phyloP scores from a whole-genome alignment of 176 grass and related monocot genomes.

The Aegilops tauschii region DNA sequence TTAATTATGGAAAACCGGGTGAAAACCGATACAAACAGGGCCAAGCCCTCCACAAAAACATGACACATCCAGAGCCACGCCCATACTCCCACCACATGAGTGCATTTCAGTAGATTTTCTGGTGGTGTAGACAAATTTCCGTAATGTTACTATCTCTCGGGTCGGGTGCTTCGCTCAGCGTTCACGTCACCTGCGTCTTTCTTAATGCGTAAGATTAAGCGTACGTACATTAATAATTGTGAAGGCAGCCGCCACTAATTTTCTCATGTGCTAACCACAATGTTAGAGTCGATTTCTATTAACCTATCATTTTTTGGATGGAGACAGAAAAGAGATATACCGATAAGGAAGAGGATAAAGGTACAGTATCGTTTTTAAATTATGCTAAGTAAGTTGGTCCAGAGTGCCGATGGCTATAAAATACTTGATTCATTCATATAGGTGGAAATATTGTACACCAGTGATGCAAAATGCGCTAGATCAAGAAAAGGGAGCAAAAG shows the following conservation, averaged over 20 bases:
- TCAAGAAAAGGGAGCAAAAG: too few species aligned
- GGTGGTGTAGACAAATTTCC: too few species aligned
- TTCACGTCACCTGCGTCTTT: not conserved
- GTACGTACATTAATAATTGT: not conserved
- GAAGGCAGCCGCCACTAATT: not conserved
- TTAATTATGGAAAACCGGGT: too few species aligned
- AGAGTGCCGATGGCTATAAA: not conserved
- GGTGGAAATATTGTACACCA: too few species aligned
- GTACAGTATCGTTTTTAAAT: not conserved
- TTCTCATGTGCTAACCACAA: not conserved
- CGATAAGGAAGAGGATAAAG: conserved; percentile 14
- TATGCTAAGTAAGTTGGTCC: not conserved
- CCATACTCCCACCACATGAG: too few species aligned
- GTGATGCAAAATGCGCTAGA: too few species aligned
- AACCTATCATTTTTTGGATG: not conserved
- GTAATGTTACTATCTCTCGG: not conserved
- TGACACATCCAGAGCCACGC: too few species aligned
- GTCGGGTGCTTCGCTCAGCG: not conserved
- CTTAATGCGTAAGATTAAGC: not conserved
- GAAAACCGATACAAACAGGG: too few species aligned
- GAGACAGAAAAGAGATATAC: conserved; percentile 9
- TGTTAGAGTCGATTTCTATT: conserved; percentile 8
- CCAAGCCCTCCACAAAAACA: too few species aligned
- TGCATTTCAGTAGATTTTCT: too few species aligned
- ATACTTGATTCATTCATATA: not conserved